These are phyloP conservation scores for Eucalyptus sp. DNA, from an alignment of 345 rosid species.

Conservation along the genomic window DNA sequence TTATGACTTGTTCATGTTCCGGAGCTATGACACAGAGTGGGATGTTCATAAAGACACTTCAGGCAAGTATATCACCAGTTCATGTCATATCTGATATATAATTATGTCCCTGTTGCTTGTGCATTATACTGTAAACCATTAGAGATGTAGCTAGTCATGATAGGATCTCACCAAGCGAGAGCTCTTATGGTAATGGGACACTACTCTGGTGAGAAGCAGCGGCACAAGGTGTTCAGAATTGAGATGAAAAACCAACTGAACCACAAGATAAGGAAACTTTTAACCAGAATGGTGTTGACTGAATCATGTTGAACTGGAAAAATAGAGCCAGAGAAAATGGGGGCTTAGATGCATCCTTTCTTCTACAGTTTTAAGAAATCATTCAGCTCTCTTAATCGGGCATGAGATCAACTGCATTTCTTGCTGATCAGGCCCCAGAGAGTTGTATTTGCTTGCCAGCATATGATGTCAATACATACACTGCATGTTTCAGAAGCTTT, in stretches of 20 bases:
- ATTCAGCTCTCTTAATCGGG: background rate
- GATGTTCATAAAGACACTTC: conserved; percentile 47
- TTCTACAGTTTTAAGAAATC: background rate
- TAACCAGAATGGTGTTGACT: background rate
- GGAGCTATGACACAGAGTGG: conserved; percentile 96
- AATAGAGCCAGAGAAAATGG: background rate
- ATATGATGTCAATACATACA: background rate
- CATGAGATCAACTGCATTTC: background rate
- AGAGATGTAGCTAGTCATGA: background rate
- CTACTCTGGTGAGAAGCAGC: background rate
- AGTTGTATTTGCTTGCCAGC: background rate
- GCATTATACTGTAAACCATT: background rate
- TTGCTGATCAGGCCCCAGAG: background rate
- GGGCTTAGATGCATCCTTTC: background rate
- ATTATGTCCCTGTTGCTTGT: background rate
- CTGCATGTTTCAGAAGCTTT: background rate
- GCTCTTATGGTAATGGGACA: background rate
- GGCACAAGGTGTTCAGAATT: background rate
- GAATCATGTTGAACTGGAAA: background rate
- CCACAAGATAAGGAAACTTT: background rate
- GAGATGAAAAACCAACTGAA: background rate
- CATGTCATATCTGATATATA: background rate
- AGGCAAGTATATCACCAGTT: conserved; percentile 23
- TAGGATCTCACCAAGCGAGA: background rate
- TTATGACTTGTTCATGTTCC: conserved; percentile 93